Conservation (phyloP, 805 yeast genomes). For the Pichia heedii region DNA sequence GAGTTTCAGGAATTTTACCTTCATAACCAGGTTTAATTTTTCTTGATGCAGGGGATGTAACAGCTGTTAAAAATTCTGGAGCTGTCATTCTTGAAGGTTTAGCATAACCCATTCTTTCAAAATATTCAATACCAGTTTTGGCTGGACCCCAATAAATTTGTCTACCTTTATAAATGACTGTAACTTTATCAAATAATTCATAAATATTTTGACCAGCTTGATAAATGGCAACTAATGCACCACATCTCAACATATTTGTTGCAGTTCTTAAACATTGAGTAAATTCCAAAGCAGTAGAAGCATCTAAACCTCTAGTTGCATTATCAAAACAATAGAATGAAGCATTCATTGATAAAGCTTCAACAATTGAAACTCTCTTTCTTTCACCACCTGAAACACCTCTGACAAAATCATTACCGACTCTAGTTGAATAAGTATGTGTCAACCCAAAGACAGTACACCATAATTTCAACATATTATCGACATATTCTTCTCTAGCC, state of each 20-base stretch:
- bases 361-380: constrained; percentile 62
- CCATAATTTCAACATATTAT: constrained; percentile 36
- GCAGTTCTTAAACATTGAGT: constrained; percentile 54
- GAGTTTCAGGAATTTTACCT: constrained; percentile 44
- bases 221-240: constrained; percentile 57
- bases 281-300: constrained; percentile 63
- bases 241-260: constrained; percentile 46
- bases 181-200: constrained; percentile 50
- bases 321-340: constrained; percentile 58
- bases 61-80: constrained; percentile 59
- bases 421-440: constrained; percentile 53
- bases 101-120: constrained; percentile 53
- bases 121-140: constrained; percentile 42
- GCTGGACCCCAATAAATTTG: constrained; percentile 56
- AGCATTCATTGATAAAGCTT: constrained; percentile 47
- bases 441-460: constrained; percentile 49
- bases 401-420: constrained; percentile 57
- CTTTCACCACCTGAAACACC: constrained; percentile 69
- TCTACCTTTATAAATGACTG: constrained; percentile 50
- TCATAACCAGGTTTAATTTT: constrained; percentile 42
- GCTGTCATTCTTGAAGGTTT: constrained; percentile 63
- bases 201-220: constrained; percentile 63
- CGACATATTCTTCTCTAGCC: constrained; percentile 33
- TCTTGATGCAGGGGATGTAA: constrained; percentile 59
- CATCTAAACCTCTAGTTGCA: constrained; percentile 62